Evolutionary conservation across 2,329 filamentous ascomycete species (phyloP), one percentile per base, ranked within the genome.

Genomic region (Trichoderma hamatum): DNA sequence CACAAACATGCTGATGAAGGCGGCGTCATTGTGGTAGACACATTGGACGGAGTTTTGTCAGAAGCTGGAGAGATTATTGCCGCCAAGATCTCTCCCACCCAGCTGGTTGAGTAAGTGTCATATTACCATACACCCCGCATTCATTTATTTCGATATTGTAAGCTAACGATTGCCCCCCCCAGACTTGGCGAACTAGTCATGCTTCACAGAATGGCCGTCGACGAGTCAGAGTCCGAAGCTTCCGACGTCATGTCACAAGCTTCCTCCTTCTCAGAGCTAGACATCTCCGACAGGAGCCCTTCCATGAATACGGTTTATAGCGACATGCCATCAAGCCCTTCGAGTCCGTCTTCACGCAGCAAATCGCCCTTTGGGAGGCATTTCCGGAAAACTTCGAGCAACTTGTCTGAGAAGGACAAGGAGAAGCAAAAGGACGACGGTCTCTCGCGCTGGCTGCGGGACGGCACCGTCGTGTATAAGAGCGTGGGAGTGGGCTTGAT

Each of bases 61-160:
- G 93, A 97, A 76, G 92, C 94, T 0, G 95, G 95, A 0, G 95
- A 98, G 81, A 84, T 98, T 59, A 90, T 96, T 11, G 88, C 93
- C 72, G 92, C 93, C 0, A 89, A 89, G 0, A 82, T 97, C 32
- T 84, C 84, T 26, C 89, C 92, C 0, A 85, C 89, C 56, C 90
- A 96, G 73, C 85, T 97, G 3, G 92, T 97, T 0, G 95, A 97
- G 86, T 88, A 76, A 79, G 85, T 82, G 7, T 19, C 7, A 2
- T 3, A 6, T 11, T 32, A 28, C 19, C 34, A 60, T 36, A 5
- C 26, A 60, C 36, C 26, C 24, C 6, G 5, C 39, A 61, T 46
- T 2, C 19, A 10, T 11, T 16, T 2, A 49, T 49, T 5, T 46
- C 9, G 5, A 19, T 7, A 28, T 21, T 11, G 19, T 28, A 49